phyloP scores from a whole-genome alignment of 495 filamentous ascomycete genomes.

The Parathielavia appendiculata region DNA sequence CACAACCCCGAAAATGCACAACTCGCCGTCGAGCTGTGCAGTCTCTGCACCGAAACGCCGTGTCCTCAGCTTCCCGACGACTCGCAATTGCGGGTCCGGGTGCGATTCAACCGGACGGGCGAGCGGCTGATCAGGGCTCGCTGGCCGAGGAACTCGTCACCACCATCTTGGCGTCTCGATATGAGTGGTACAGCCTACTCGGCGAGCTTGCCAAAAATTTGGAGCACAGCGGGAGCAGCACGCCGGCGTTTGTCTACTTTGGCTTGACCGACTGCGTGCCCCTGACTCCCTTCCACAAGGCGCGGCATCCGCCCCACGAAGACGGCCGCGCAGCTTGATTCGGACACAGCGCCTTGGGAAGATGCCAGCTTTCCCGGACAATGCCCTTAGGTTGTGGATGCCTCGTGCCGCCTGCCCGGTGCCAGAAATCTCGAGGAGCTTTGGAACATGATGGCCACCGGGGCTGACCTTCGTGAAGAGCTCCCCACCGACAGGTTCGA shows the following conservation, averaged over 20 bases:
- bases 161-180: constrained; percentile 32
- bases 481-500: constrained; percentile 56
- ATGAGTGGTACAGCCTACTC: constrained; percentile 35
- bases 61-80: constrained; percentile 24
- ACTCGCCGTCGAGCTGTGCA: constrained; percentile 23
- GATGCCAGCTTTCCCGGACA: constrained; percentile 15
- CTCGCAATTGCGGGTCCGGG: constrained; percentile 20
- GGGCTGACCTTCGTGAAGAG: constrained; percentile 1
- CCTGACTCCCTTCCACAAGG: constrained; percentile 29
- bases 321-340: constrained; percentile 3
- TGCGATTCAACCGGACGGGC: constrained; percentile 31
- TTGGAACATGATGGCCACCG: constrained; percentile 31
- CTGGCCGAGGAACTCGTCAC: constrained; percentile 31
- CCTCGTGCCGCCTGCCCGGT: constrained; percentile 53
- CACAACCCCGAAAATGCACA: constrained; percentile 34
- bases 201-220: constrained; percentile 28
- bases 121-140: constrained; percentile 14
- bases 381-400: constrained; percentile 46
- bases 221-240: constrained; percentile 7
- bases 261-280: constrained; percentile 34
- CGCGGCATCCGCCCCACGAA: constrained; percentile 25
- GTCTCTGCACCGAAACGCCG: constrained; percentile 18
- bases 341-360: not conserved
- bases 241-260: constrained; percentile 26
- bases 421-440: constrained; percentile 39